Conservation (phyloP, 169 alveolate genomes). For the Ichthyophthirius multifiliis region DNA sequence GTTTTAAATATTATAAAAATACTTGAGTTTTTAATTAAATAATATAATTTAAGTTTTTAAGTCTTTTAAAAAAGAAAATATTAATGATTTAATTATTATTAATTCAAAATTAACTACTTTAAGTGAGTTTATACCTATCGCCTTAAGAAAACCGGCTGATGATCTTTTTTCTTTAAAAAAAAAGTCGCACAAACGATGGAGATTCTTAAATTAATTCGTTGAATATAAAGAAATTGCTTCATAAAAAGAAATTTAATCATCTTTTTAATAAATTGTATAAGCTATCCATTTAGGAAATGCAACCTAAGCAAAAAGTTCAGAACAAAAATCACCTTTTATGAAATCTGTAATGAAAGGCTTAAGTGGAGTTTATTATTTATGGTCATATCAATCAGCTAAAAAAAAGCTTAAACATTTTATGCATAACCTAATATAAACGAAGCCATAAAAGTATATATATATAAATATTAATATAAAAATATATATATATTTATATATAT, state of each 20-base stretch:
- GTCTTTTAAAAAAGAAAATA: too few species aligned
- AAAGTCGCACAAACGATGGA: neutral
- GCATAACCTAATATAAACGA: neutral
- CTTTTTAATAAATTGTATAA: neutral
- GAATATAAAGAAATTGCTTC: neutral
- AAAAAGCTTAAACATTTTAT: neutral
- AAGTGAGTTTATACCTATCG: neutral
- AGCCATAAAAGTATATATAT: neutral
- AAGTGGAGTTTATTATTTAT: neutral
- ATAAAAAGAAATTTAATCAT: neutral
- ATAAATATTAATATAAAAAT: too few species aligned
- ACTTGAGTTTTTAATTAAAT: too few species aligned
- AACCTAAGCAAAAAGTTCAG: neutral
- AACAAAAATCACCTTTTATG: neutral
- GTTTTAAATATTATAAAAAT: too few species aligned
- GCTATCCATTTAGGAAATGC: constrained; percentile 2
- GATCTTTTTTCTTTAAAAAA: neutral
- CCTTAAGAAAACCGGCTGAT: neutral
- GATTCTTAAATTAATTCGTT: neutral
- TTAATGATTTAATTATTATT: neutral
- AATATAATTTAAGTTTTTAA: too few species aligned
- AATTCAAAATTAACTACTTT: neutral
- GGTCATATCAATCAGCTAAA: neutral
- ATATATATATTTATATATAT: too few species aligned
- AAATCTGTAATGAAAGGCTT: neutral